Evolutionary conservation across 768 basidiomycete genomes (phyloP).

Genomic region (Phaeotremella skinneri): DNA sequence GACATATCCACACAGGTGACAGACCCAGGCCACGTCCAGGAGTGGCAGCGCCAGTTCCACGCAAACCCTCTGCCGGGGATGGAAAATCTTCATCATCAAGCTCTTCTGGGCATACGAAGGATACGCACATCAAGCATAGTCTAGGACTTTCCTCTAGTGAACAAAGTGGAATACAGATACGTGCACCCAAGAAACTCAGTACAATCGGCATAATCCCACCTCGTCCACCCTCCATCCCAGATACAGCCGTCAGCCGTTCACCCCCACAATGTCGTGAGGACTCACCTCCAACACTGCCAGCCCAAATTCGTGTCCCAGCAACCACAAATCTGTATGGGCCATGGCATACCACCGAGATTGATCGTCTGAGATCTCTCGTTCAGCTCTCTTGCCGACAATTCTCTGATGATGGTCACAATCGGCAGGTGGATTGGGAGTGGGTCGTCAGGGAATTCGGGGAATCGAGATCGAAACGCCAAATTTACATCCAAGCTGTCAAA

Average conservation of each 20-base stretch:
- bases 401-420: too few relatives aligned
- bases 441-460: constrained; percentile 32
- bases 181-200: constrained; percentile 8
- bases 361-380: constrained; percentile 7
- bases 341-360: constrained; percentile 10
- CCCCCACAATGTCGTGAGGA: neutral
- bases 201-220: neutral
- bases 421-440: constrained; percentile 33
- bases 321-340: constrained; percentile 10
- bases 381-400: neutral
- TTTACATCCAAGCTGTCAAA: constrained; percentile 38
- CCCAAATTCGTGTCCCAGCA: constrained; percentile 2
- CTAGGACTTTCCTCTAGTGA: too few relatives aligned
- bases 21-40: too few relatives aligned
- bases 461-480: constrained; percentile 36
- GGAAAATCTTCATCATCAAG: too few relatives aligned
- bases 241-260: neutral
- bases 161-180: too few relatives aligned
- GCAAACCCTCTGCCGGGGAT: too few relatives aligned
- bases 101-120: too few relatives aligned
- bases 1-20: too few relatives aligned
- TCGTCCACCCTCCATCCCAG: too few relatives aligned
- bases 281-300: neutral
- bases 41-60: too few relatives aligned
- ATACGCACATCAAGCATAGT: too few relatives aligned